phyloP scores from a whole-genome alignment of 306 rosid species.

The Prinsepia uniflora region DNA sequence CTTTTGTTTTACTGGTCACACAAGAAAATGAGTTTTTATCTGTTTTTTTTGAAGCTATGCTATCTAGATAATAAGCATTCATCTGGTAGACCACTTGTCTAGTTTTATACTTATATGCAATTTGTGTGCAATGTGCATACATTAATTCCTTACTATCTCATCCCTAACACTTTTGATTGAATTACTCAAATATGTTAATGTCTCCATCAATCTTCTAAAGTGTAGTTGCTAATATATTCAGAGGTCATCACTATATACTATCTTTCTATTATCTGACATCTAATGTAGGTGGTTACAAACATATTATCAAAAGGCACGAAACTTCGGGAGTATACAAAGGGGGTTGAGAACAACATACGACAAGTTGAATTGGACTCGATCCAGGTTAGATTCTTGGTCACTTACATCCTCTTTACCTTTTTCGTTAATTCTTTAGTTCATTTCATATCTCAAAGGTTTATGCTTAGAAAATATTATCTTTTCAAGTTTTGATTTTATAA shows the following conservation, averaged over 20 bases:
- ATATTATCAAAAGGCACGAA: slow-evolving; percentile 83
- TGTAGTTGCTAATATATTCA: slow-evolving; percentile 60
- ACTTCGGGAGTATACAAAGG: slow-evolving; percentile 85
- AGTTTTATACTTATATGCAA: neutral
- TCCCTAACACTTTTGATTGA: neutral
- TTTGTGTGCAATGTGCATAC: neutral
- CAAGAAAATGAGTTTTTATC: neutral
- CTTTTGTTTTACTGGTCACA: neutral
- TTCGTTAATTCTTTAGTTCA: neutral
- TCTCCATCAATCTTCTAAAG: slow-evolving; percentile 24
- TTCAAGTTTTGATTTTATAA: neutral
- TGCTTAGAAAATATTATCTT: neutral
- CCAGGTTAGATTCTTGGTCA: slow-evolving; percentile 54
- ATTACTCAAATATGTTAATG: neutral
- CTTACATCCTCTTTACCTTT: slow-evolving; percentile 9
- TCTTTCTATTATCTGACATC: slow-evolving; percentile 15
- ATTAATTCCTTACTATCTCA: neutral
- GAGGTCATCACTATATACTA: neutral
- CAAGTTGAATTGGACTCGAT: slow-evolving; percentile 95
- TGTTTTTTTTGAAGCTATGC: neutral
- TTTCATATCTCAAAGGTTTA: neutral
- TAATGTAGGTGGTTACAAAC: slow-evolving; percentile 71
- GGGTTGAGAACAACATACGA: slow-evolving; percentile 87
- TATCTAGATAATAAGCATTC: neutral
- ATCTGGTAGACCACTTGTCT: neutral